A percentile compares a stretch with the other conserved stretches of the same genome.
These are phyloP conservation scores for Podospora pseudopauciseta DNA, from an alignment of 495 filamentous ascomycete species.

Conservation along the genomic window DNA sequence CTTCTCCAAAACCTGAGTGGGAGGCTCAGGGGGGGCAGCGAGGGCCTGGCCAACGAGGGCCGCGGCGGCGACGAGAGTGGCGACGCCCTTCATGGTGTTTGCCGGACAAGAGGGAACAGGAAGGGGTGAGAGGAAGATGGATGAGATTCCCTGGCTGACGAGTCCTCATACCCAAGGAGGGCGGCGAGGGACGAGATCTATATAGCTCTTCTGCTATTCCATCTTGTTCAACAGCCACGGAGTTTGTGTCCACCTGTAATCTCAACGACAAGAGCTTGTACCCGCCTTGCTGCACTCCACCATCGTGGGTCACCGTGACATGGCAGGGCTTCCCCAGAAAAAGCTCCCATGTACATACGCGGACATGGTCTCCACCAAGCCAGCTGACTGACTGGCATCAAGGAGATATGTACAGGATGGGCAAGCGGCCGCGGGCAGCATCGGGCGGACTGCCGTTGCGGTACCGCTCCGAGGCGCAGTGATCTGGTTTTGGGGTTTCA, in stretches of 20 bases:
- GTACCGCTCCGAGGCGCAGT: conserved; percentile 2
- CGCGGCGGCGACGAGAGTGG: conserved; percentile 20
- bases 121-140: background rate
- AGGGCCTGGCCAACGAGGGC: conserved; percentile 26
- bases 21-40: conserved; percentile 33
- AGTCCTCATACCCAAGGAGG: background rate
- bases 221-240: background rate
- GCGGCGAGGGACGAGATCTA: conserved; percentile 2
- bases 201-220: conserved; percentile 6
- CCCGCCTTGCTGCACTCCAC: background rate
- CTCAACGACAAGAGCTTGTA: conserved; percentile 8
- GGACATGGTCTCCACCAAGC: background rate
- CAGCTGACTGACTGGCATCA: conserved; percentile 26
- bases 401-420: conserved; percentile 26
- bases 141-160: conserved; percentile 10
- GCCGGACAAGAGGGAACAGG: background rate
- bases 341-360: conserved; percentile 1
- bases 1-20: conserved; percentile 33
- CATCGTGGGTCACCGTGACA: background rate
- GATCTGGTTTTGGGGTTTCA: background rate
- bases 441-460: conserved; percentile 6
- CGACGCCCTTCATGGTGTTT: conserved; percentile 32
- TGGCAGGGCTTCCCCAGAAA: conserved; percentile 2
- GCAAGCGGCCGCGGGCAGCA: conserved; percentile 22
- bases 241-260: background rate